Percentiles rank a stretch among this genome's conserved stretches.
Evolutionary conservation across 768 basidiomycete genomes (phyloP).

Genomic region (Leucocoprinus sp.): DNA sequence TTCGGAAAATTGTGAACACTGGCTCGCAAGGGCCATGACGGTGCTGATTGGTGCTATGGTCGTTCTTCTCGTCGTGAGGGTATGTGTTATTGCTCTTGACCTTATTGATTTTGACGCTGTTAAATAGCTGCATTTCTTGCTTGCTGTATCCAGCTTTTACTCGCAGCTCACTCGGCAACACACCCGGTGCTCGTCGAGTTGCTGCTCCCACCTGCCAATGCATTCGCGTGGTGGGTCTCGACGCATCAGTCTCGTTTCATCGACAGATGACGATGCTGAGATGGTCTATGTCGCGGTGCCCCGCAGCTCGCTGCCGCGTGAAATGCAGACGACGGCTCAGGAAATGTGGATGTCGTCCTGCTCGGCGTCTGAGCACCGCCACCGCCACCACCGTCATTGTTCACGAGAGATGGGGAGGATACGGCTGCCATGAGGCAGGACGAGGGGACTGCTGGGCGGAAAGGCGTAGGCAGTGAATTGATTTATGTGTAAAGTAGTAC

Average conservation of each 20-base stretch:
- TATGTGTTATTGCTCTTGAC: slow-evolving; percentile 27
- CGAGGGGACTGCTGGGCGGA: slow-evolving; percentile 24
- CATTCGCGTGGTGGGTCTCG: slow-evolving; percentile 28
- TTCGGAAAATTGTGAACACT: slow-evolving; percentile 74
- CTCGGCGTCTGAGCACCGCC: slow-evolving; percentile 22
- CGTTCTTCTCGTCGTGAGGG: slow-evolving; percentile 57
- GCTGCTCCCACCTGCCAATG: slow-evolving; percentile 11
- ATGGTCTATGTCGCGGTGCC: slow-evolving; percentile 71
- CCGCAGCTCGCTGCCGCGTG: slow-evolving; percentile 43
- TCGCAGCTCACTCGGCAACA: slow-evolving; percentile 42
- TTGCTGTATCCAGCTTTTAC: slow-evolving; percentile 64
- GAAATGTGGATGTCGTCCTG: slow-evolving; percentile 57
- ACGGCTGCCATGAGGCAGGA: slow-evolving; percentile 35
- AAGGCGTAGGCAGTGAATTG: slow-evolving; percentile 3
- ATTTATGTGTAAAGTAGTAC: too few species aligned
- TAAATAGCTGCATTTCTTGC: slow-evolving; percentile 63
- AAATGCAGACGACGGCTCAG: slow-evolving; percentile 45
- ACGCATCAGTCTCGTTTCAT: slow-evolving; percentile 58
- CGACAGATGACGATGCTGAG: slow-evolving; percentile 20
- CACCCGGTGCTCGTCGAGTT: slow-evolving; percentile 13
- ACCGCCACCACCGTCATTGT: slow-evolving; percentile 23
- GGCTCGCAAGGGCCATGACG: slow-evolving; percentile 61
- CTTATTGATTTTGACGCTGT: slow-evolving; percentile 1
- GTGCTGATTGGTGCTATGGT: slow-evolving; percentile 51
- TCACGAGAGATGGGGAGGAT: slow-evolving; percentile 30